A percentile compares a stretch with the other conserved stretches of the same genome.
Conservation (phyloP, 2,329 filamentous ascomycete genomes). For the Neofusicoccum laricinum region DNA sequence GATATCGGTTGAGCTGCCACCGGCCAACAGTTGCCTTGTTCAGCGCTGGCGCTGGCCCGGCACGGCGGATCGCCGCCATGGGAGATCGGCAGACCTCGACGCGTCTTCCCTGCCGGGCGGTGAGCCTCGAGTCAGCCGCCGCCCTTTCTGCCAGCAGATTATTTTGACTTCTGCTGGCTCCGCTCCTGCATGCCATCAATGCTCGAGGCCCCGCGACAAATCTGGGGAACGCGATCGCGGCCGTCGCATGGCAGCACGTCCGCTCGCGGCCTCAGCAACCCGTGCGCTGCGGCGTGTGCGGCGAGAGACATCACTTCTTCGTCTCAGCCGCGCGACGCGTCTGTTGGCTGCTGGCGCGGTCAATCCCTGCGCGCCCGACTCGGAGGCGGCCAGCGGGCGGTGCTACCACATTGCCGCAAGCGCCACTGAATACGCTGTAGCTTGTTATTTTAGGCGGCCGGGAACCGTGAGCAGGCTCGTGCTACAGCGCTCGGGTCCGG, state of each 20-base stretch:
- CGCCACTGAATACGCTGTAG: constrained; percentile 13
- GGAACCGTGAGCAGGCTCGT: constrained; percentile 15
- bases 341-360: not conserved
- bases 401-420: constrained; percentile 15
- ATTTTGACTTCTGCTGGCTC: constrained; percentile 13
- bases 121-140: not conserved
- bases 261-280: not conserved
- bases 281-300: constrained; percentile 3
- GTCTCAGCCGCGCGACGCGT: not conserved
- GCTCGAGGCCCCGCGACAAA: not conserved
- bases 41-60: not conserved
- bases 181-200: not conserved
- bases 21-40: constrained; percentile 10
- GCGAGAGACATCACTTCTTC: not conserved
- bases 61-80: constrained; percentile 9
- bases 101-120: constrained; percentile 8
- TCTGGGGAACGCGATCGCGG: constrained; percentile 2
- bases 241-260: constrained; percentile 1
- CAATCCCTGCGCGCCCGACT: constrained; percentile 2
- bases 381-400: constrained; percentile 11
- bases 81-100: constrained; percentile 8
- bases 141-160: constrained; percentile 13
- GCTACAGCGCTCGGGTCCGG: constrained; percentile 8
- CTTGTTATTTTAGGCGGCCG: constrained; percentile 14
- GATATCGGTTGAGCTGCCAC: constrained; percentile 7